phyloP scores from a whole-genome alignment of 148 eudicot genomes.

The Persicaria maculosa region DNA sequence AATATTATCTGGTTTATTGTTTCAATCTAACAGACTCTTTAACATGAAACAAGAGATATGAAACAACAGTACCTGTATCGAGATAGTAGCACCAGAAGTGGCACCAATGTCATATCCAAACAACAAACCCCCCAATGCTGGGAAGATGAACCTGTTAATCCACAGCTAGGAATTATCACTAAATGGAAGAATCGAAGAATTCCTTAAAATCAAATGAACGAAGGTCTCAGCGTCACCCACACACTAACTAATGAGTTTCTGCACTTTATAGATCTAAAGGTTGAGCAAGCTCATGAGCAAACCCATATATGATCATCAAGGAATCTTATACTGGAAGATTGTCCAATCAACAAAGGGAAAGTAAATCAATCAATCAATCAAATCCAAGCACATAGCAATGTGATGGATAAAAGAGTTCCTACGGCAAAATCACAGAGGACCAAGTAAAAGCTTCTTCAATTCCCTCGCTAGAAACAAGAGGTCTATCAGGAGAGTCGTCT shows the following conservation, averaged over 20 bases:
- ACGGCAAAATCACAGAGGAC: conserved; percentile 89
- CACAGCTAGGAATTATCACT: neutral
- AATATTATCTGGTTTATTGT: neutral
- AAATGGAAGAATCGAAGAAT: neutral
- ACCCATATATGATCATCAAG: neutral
- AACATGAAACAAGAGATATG: neutral
- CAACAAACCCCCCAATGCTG: conserved; percentile 87
- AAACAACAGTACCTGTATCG: conserved; percentile 58
- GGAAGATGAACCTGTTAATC: conserved; percentile 76
- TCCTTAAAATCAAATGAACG: neutral
- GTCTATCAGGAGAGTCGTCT: conserved; percentile 27
- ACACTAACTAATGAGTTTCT: neutral
- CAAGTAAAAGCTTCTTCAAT: conserved; percentile 55
- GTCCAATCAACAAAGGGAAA: neutral
- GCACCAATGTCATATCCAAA: conserved; percentile 99
- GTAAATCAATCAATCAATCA: neutral
- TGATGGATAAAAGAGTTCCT: conserved; percentile 14
- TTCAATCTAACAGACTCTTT: neutral
- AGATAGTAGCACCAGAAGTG: conserved; percentile 91
- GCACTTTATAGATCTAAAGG: neutral
- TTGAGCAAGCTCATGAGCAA: neutral
- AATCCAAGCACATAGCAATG: neutral
- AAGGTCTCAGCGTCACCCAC: neutral
- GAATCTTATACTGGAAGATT: neutral
- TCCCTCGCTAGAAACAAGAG: conserved; percentile 23